A percentile compares a stretch with the other conserved stretches of the same genome.
Conservation (phyloP, 2,329 filamentous ascomycete genomes). For the Paraphoma sp. region DNA sequence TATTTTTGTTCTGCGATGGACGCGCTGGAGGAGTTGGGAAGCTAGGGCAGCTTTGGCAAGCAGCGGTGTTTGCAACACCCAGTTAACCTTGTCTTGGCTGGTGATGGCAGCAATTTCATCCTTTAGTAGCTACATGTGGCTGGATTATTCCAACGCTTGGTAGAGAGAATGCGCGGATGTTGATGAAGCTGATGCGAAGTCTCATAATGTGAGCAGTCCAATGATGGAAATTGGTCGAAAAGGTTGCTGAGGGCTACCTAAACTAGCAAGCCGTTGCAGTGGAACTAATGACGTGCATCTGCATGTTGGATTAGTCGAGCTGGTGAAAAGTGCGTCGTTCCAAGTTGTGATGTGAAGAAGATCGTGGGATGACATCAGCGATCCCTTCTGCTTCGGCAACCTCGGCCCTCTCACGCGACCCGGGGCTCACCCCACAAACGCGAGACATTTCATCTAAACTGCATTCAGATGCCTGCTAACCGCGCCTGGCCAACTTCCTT, state of each 20-base stretch:
- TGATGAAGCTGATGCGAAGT: too few relatives aligned
- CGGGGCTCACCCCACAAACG: slow-evolving; percentile 27
- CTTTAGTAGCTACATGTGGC: too few relatives aligned
- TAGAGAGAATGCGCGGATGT: too few relatives aligned
- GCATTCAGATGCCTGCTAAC: slow-evolving; percentile 24
- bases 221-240: too few relatives aligned
- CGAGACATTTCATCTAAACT: slow-evolving; percentile 20
- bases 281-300: not conserved
- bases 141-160: too few relatives aligned
- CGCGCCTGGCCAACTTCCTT: slow-evolving; percentile 12
- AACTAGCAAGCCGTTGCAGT: not conserved
- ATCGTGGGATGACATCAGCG: slow-evolving; percentile 5
- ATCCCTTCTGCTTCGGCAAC: not conserved
- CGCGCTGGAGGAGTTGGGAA: not conserved
- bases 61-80: not conserved
- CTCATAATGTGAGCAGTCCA: too few relatives aligned
- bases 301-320: not conserved
- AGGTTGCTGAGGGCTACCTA: too few relatives aligned
- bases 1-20: not conserved
- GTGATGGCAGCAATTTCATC: too few relatives aligned
- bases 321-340: not conserved
- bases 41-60: not conserved
- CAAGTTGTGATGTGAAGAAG: not conserved
- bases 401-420: slow-evolving; percentile 16
- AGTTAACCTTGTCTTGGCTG: too few relatives aligned